Evolutionary conservation across 2,329 filamentous ascomycete species (phyloP).

Genomic region (Fusarium virguliforme): DNA sequence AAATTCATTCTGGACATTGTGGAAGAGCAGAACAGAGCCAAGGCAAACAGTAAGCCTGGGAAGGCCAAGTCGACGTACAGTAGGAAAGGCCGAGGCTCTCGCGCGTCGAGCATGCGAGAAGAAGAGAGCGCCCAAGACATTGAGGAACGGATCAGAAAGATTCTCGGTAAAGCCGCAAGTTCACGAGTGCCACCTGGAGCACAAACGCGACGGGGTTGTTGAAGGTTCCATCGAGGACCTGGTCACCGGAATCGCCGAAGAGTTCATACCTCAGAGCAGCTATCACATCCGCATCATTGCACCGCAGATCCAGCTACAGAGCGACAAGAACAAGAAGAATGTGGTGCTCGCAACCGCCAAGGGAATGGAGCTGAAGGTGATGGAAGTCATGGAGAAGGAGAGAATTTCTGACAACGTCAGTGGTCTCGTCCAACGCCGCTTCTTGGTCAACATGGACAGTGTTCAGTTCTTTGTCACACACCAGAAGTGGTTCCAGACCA

Average conservation of each 20-base stretch:
- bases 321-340: slow-evolving; percentile 97
- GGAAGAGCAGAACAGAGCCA: slow-evolving; percentile 89
- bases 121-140: slow-evolving; percentile 77
- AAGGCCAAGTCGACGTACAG: slow-evolving; percentile 52
- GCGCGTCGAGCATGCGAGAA: slow-evolving; percentile 62
- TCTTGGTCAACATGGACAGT: slow-evolving; percentile 96
- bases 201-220: slow-evolving; percentile 54
- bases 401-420: slow-evolving; percentile 93
- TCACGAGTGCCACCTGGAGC: slow-evolving; percentile 68
- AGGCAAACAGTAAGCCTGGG: slow-evolving; percentile 57
- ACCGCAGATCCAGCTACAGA: slow-evolving; percentile 97
- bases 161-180: slow-evolving; percentile 86
- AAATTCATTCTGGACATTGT: slow-evolving; percentile 99
- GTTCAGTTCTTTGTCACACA: slow-evolving; percentile 98
- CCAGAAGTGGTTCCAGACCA: slow-evolving; percentile 88
- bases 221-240: slow-evolving; percentile 73
- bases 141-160: slow-evolving; percentile 87
- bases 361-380: slow-evolving; percentile 97
- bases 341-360: slow-evolving; percentile 98
- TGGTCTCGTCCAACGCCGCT: slow-evolving; percentile 93
- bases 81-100: slow-evolving; percentile 54
- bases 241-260: slow-evolving; percentile 83
- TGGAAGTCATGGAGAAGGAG: slow-evolving; percentile 98
- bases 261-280: slow-evolving; percentile 92
- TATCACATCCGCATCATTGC: slow-evolving; percentile 97